Percentiles rank a stretch among this genome's conserved stretches.
Conservation (phyloP, 2,329 filamentous ascomycete species). For the Emergomyces orientalis region DNA sequence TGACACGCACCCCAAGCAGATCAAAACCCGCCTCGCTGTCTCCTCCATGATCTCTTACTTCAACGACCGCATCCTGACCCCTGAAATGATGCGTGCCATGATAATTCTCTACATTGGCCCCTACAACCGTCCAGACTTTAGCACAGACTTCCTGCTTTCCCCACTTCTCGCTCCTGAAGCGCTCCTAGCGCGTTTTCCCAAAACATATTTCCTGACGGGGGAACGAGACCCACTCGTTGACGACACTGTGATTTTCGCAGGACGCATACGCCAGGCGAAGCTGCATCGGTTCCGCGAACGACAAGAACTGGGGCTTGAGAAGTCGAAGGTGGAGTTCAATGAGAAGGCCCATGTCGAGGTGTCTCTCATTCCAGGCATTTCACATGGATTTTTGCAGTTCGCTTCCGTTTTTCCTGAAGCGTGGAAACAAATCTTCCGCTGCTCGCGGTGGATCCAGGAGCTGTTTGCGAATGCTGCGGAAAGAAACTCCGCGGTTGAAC, state of each 20-base stretch:
- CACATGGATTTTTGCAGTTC: conserved; percentile 91
- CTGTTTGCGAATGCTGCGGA: conserved; percentile 49
- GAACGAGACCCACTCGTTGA: conserved; percentile 93
- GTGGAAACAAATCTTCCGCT: conserved; percentile 75
- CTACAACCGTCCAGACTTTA: conserved; percentile 86
- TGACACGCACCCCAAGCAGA: conserved; percentile 36
- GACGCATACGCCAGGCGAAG: conserved; percentile 72
- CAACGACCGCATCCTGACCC: conserved; percentile 85
- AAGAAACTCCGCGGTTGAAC: conserved; percentile 35
- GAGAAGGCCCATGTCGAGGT: conserved; percentile 73
- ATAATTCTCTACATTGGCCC: conserved; percentile 95
- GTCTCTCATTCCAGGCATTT: conserved; percentile 75
- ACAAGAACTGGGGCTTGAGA: conserved; percentile 48
- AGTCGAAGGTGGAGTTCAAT: conserved; percentile 50
- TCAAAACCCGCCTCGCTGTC: conserved; percentile 82
- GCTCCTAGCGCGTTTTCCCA: conserved; percentile 78
- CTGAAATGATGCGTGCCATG: conserved; percentile 99
- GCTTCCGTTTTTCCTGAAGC: conserved; percentile 78
- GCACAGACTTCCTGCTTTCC: conserved; percentile 79
- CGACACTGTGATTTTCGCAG: conserved; percentile 93
- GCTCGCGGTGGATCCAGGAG: conserved; percentile 71
- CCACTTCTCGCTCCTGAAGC: conserved; percentile 81
- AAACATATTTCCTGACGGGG: conserved; percentile 87
- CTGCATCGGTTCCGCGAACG: conserved; percentile 47
- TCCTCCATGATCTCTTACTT: conserved; percentile 98